Conservation (phyloP, 169 alveolate genomes). For the Eimeria praecox region DNA sequence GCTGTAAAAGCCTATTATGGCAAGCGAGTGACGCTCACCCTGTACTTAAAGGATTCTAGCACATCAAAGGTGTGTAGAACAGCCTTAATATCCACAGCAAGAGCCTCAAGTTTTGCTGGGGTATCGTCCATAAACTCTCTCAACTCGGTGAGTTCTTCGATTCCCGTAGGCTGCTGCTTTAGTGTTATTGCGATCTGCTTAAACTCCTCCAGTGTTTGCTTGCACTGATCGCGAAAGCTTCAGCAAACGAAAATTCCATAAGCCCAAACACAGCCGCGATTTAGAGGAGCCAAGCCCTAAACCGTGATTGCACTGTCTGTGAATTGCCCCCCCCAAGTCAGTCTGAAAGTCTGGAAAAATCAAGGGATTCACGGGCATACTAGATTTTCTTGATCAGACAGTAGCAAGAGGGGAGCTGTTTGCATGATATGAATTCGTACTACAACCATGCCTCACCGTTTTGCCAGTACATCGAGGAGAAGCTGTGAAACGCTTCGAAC, state of each 20-base stretch:
- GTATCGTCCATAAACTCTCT: constrained; percentile 91
- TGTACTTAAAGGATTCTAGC: constrained; percentile 89
- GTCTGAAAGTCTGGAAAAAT: not conserved
- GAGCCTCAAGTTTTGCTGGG: constrained; percentile 90
- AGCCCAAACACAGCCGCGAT: not conserved
- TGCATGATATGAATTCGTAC: not conserved
- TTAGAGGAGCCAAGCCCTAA: not conserved
- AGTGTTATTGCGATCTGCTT: constrained; percentile 91
- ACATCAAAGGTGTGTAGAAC: constrained; percentile 90
- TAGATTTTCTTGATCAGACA: not conserved
- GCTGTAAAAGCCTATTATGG: not conserved
- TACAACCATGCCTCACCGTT: constrained; percentile 19
- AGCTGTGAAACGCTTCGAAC: constrained; percentile 62
- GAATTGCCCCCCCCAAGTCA: not conserved
- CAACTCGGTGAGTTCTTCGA: constrained; percentile 93
- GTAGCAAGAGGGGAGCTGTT: not conserved
- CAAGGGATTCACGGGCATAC: not conserved
- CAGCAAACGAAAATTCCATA: not conserved
- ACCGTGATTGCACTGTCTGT: not conserved
- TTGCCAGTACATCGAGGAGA: constrained; percentile 77
- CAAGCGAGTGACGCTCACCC: not conserved
- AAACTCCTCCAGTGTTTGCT: constrained; percentile 90
- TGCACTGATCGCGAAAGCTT: constrained; percentile 92
- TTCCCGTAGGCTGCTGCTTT: constrained; percentile 91
- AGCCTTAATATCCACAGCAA: constrained; percentile 90